phyloP scores from a whole-genome alignment of 2,329 filamentous ascomycete species.

The Aurifilum marmelostoma region DNA sequence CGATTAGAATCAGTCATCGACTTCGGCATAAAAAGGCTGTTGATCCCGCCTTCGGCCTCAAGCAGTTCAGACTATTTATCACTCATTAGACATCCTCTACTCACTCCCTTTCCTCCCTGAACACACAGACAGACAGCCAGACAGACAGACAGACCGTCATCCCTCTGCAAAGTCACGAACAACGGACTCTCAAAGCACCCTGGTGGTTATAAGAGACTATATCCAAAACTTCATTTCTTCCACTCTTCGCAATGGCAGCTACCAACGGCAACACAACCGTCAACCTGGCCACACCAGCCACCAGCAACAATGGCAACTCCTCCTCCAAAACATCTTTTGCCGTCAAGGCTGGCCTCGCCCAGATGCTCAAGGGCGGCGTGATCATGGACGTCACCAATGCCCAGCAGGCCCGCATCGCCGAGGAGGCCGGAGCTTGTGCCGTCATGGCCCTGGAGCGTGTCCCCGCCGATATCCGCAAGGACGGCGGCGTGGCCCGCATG shows the following conservation, averaged over 20 bases:
- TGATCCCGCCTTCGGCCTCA: constrained; percentile 4
- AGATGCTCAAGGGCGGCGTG: constrained; percentile 98
- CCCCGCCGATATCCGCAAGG: constrained; percentile 88
- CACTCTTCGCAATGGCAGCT: constrained; percentile 30
- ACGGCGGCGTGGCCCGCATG: constrained; percentile 97
- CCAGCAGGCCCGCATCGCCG: constrained; percentile 92
- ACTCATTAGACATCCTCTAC: background rate
- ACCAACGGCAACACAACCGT: constrained; percentile 31
- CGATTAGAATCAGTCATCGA: constrained; percentile 10
- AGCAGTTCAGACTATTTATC: background rate
- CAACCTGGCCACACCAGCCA: constrained; percentile 28
- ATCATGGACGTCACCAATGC: constrained; percentile 99
- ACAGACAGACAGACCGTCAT: background rate
- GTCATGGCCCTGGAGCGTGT: constrained; percentile 99
- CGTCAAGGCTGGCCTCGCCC: constrained; percentile 91
- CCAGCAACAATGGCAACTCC: constrained; percentile 31
- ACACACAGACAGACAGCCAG: background rate
- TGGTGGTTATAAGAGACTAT: background rate
- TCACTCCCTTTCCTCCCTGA: background rate
- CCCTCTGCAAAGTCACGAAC: background rate
- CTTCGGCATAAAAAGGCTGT: constrained; percentile 4
- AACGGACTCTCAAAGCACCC: background rate
- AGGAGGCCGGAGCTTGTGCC: constrained; percentile 92
- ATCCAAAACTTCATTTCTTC: too few relatives aligned
- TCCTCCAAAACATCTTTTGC: constrained; percentile 66